Conservation (phyloP, 176 grass and related monocot genomes). For the Zea luxurians region DNA sequence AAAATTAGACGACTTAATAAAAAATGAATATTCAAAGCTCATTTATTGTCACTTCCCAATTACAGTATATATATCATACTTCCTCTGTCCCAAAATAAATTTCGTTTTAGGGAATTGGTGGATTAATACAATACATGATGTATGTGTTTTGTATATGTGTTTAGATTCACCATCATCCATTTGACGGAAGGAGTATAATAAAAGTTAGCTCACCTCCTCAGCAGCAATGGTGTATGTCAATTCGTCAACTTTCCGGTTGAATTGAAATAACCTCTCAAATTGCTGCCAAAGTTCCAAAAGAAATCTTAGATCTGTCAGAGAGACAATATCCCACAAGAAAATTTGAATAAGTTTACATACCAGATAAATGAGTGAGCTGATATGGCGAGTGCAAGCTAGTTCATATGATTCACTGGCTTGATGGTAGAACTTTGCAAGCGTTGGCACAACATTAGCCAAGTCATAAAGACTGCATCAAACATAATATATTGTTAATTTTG, state of each 20-base stretch:
- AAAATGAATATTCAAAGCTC: constrained; percentile 17
- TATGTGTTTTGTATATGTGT: too few species aligned
- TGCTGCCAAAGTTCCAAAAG: constrained; percentile 59
- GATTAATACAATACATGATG: too few species aligned
- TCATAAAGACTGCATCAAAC: constrained; percentile 87
- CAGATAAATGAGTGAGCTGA: constrained; percentile 82
- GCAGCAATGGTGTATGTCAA: constrained; percentile 75
- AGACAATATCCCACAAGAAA: constrained; percentile 8
- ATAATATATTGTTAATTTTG: constrained; percentile 32
- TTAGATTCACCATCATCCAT: too few species aligned
- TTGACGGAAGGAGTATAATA: background rate
- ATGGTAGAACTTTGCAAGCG: constrained; percentile 90
- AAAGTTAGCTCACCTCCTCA: constrained; percentile 73
- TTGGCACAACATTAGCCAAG: constrained; percentile 83
- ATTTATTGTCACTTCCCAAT: constrained; percentile 16
- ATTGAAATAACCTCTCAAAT: constrained; percentile 93
- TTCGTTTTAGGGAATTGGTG: too few species aligned
- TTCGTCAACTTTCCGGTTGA: constrained; percentile 88
- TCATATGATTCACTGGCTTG: constrained; percentile 89
- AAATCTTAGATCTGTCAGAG: constrained; percentile 35
- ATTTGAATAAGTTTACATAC: constrained; percentile 53
- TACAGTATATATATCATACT: constrained; percentile 6
- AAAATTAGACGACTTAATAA: constrained; percentile 10
- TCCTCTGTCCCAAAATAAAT: too few species aligned
- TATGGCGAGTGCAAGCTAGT: constrained; percentile 93